These are phyloP conservation scores for Candida tetrigidarum DNA, from an alignment of 1,139 yeast genomes.

Conservation along the genomic window DNA sequence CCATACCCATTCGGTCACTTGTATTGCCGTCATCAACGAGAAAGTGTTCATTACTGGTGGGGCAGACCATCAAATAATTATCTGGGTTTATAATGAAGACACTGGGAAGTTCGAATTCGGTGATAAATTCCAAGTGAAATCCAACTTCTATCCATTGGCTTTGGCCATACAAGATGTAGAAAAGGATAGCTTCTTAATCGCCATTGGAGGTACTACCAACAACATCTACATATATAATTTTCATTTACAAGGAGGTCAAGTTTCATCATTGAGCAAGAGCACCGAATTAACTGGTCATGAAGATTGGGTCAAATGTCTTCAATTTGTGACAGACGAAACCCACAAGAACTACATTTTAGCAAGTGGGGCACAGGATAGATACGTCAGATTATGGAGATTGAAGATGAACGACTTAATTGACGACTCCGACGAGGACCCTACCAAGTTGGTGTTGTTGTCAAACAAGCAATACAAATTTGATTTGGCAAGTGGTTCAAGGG, in stretches of 20 bases:
- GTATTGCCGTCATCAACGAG: conserved; percentile 42
- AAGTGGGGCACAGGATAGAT: conserved; percentile 88
- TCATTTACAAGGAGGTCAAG: conserved; percentile 20
- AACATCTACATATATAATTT: conserved; percentile 61
- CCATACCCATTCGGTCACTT: conserved; percentile 54
- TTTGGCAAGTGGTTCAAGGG: conserved; percentile 35
- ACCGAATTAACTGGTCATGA: conserved; percentile 84
- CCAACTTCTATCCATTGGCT: conserved; percentile 68
- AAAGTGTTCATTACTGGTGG: conserved; percentile 61
- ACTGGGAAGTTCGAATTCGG: conserved; percentile 26
- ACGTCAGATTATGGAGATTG: conserved; percentile 85
- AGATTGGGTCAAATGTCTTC: conserved; percentile 85
- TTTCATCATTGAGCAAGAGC: conserved; percentile 34
- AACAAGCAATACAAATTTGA: conserved; percentile 67
- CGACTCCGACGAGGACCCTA: conserved; percentile 57
- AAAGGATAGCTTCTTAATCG: conserved; percentile 52
- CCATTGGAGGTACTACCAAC: conserved; percentile 81
- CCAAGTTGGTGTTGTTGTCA: conserved; percentile 56
- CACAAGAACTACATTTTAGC: conserved; percentile 67
- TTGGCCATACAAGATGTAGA: conserved; percentile 55
- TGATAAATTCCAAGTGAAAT: conserved; percentile 41
- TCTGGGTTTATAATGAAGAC: conserved; percentile 46
- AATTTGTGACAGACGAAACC: conserved; percentile 54
- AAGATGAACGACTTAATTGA: conserved; percentile 60
- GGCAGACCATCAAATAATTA: conserved; percentile 60